These are phyloP conservation scores for Yamadazyma atmosphaerica DNA, from an alignment of 1,139 yeast species.

Conservation along the genomic window DNA sequence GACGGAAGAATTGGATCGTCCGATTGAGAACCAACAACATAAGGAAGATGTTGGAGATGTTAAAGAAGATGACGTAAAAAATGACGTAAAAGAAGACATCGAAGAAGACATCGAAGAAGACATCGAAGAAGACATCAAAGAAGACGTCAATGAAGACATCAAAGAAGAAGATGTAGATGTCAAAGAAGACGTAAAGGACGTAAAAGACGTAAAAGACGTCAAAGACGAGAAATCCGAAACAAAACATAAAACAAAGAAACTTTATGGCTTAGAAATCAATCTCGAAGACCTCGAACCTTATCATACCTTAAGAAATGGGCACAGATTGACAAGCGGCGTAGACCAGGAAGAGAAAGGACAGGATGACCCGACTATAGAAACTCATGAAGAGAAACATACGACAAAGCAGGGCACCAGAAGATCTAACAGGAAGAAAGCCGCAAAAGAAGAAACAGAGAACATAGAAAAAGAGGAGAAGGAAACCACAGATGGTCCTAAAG, in stretches of 20 bases:
- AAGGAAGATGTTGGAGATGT: background rate
- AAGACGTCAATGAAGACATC: slow-evolving; percentile 3
- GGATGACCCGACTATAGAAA: background rate
- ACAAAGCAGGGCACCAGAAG: slow-evolving; percentile 3
- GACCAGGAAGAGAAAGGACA: background rate
- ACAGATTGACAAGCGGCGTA: too few species aligned
- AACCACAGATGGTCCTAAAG: too few species aligned
- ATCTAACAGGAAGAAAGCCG: slow-evolving; percentile 2
- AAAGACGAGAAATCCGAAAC: too few species aligned
- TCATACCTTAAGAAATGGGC: slow-evolving; percentile 24
- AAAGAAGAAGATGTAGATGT: slow-evolving; percentile 5
- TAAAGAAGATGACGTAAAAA: background rate
- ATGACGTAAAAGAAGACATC: background rate
- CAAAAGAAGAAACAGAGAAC: background rate
- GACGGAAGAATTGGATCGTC: too few species aligned
- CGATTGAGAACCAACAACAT: background rate
- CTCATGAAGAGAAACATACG: background rate
- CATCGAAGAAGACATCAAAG: background rate
- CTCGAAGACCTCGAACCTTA: slow-evolving; percentile 19
- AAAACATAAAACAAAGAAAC: slow-evolving; percentile 8
- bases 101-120: slow-evolving; percentile 3
- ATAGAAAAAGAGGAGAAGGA: background rate
- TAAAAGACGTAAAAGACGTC: too few species aligned
- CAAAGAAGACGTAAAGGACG: too few species aligned
- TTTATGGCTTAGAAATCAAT: slow-evolving; percentile 24